Conservation (phyloP, 78 protist genomes). For the Speleostelium caveatum region DNA sequence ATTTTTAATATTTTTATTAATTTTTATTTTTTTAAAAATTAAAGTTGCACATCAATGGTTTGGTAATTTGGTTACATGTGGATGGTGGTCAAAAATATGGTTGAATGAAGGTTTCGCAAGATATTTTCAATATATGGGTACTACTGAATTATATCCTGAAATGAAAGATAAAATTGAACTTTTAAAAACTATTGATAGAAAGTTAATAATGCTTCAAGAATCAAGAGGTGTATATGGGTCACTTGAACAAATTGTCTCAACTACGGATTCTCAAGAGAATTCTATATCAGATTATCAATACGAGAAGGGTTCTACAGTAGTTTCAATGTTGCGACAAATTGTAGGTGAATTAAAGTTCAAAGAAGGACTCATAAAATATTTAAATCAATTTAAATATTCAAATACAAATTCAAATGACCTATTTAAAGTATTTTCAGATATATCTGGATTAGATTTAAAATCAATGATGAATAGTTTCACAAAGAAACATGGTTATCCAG, state of each 20-base stretch:
- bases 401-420: slow-evolving; percentile 91
- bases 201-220: slow-evolving; percentile 88
- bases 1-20: no score
- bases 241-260: slow-evolving; percentile 86
- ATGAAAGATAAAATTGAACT: slow-evolving; percentile 86
- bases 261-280: slow-evolving; percentile 91
- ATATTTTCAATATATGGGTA: slow-evolving; percentile 78
- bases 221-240: slow-evolving; percentile 86
- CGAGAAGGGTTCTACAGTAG: slow-evolving; percentile 83
- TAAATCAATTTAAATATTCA: slow-evolving; percentile 59
- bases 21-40: no score
- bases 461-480: slow-evolving; percentile 88
- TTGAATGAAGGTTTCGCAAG: slow-evolving; percentile 95
- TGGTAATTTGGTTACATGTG: slow-evolving; percentile 97
- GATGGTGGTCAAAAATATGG: slow-evolving; percentile 97
- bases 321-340: slow-evolving; percentile 85
- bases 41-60: slow-evolving; percentile 93
- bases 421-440: slow-evolving; percentile 84
- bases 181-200: slow-evolving; percentile 11
- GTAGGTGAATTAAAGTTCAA: slow-evolving; percentile 88
- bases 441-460: slow-evolving; percentile 70
- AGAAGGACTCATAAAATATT: slow-evolving; percentile 84
- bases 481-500: slow-evolving; percentile 90
- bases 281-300: slow-evolving; percentile 93
- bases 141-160: slow-evolving; percentile 88